Evolutionary conservation across 2,329 filamentous ascomycete genomes (phyloP).

Genomic region (Juglanconis oblonga): DNA sequence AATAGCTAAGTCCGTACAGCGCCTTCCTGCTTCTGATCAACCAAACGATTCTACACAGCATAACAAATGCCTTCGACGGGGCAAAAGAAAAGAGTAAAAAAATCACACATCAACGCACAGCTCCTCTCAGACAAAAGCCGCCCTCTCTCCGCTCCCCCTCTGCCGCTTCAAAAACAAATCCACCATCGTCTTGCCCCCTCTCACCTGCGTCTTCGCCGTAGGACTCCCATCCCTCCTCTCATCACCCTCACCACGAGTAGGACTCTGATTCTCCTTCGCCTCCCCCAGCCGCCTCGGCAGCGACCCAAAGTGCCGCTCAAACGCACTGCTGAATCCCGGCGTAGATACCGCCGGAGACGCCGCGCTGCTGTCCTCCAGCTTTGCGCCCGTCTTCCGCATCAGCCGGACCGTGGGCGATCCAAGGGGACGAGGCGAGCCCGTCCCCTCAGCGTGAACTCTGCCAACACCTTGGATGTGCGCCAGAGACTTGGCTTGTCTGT

Average conservation of each 20-base stretch:
- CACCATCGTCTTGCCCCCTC: conserved; percentile 15
- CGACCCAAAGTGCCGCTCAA: conserved; percentile 14
- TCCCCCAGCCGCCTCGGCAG: not conserved
- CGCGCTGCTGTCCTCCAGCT: not conserved
- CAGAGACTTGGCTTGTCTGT: conserved; percentile 7
- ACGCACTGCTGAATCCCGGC: conserved; percentile 10
- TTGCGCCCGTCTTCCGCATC: conserved; percentile 10
- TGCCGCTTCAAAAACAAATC: conserved; percentile 15
- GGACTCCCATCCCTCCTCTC: not conserved
- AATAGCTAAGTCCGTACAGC: not conserved
- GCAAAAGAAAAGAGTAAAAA: not conserved
- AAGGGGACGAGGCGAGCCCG: conserved; percentile 7
- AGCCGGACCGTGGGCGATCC: conserved; percentile 12
- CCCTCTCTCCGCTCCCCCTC: not conserved
- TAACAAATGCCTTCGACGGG: not conserved
- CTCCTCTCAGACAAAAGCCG: conserved; percentile 11
- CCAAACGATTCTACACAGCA: not conserved
- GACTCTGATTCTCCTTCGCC: conserved; percentile 12
- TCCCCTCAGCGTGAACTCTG: conserved; percentile 2
- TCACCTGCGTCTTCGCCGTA: not conserved
- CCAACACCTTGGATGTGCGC: not conserved
- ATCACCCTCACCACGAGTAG: not conserved
- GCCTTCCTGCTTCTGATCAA: not conserved
- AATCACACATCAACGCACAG: not conserved
- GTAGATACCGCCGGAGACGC: conserved; percentile 5